These are phyloP conservation scores for Suhomyces atakaporum DNA, from an alignment of 1,139 yeast genomes.

Conservation along the genomic window DNA sequence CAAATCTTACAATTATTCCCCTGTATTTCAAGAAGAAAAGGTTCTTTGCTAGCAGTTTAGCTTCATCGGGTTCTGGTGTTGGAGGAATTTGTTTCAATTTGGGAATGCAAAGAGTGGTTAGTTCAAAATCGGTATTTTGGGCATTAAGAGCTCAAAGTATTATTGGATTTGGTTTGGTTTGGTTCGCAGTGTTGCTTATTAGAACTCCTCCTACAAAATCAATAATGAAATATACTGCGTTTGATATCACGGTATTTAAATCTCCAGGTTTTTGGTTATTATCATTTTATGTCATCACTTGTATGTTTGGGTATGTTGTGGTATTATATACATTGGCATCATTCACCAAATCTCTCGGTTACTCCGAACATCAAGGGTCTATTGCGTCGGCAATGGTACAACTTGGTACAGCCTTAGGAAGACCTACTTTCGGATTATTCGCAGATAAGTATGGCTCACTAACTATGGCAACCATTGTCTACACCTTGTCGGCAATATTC, in stretches of 20 bases:
- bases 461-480: constrained; percentile 40
- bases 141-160: constrained; percentile 41
- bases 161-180: constrained; percentile 28
- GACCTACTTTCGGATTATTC: constrained; percentile 49
- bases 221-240: constrained; percentile 24
- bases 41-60: constrained; percentile 58
- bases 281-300: constrained; percentile 31
- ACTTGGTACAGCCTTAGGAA: constrained; percentile 40
- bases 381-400: constrained; percentile 53
- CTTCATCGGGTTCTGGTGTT: constrained; percentile 60
- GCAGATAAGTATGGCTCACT: constrained; percentile 50
- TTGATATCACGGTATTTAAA: constrained; percentile 25
- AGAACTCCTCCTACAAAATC: constrained; percentile 25
- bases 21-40: constrained; percentile 59
- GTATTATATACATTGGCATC: constrained; percentile 38
- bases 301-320: constrained; percentile 41
- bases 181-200: constrained; percentile 26
- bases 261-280: constrained; percentile 34
- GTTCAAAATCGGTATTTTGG: constrained; percentile 34
- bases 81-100: constrained; percentile 55
- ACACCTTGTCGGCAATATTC: constrained; percentile 36
- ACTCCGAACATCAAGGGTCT: constrained; percentile 39
- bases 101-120: constrained; percentile 32
- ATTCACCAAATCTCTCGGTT: constrained; percentile 31
- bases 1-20: constrained; percentile 52